Evolutionary conservation across 805 yeast genomes (phyloP).

Genomic region (Torulaspora delbrueckii): DNA sequence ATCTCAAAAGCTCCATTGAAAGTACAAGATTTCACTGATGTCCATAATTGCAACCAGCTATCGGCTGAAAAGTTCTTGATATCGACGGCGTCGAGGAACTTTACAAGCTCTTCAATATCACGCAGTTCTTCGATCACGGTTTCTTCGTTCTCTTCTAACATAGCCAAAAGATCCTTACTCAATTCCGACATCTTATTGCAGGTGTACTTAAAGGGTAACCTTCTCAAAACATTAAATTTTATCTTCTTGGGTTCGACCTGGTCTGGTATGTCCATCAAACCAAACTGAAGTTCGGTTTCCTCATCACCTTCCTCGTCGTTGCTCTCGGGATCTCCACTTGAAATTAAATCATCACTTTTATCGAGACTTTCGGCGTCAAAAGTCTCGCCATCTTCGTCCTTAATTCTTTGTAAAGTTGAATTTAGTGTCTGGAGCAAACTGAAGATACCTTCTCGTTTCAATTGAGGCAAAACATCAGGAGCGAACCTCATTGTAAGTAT

Average conservation of each 20-base stretch:
- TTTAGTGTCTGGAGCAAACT: constrained; percentile 15
- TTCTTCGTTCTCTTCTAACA: constrained; percentile 19
- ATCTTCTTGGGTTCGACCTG: constrained; percentile 26
- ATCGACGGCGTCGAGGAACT: constrained; percentile 21
- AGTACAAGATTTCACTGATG: constrained; percentile 35
- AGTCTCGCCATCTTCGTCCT: constrained; percentile 15
- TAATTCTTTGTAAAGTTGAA: constrained; percentile 15
- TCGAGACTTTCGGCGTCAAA: constrained; percentile 9
- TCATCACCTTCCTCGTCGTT: constrained; percentile 30
- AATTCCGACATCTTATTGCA: constrained; percentile 13
- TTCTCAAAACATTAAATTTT: constrained; percentile 20
- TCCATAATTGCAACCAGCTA: constrained; percentile 38
- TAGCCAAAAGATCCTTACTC: constrained; percentile 17
- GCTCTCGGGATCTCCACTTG: constrained; percentile 21
- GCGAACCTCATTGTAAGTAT: constrained; percentile 44
- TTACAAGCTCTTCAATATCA: constrained; percentile 23
- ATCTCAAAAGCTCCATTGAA: constrained; percentile 34
- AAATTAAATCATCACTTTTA: constrained; percentile 15
- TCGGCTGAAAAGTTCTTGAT: constrained; percentile 27
- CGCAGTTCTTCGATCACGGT: constrained; percentile 24
- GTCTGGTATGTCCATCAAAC: constrained; percentile 34
- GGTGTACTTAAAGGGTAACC: constrained; percentile 11
- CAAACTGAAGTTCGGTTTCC: constrained; percentile 27
- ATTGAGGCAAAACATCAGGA: constrained; percentile 40
- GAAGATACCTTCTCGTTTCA: constrained; percentile 62